phyloP scores from a whole-genome alignment of 257 asterid genomes.

The Solanum ossicruentum region DNA sequence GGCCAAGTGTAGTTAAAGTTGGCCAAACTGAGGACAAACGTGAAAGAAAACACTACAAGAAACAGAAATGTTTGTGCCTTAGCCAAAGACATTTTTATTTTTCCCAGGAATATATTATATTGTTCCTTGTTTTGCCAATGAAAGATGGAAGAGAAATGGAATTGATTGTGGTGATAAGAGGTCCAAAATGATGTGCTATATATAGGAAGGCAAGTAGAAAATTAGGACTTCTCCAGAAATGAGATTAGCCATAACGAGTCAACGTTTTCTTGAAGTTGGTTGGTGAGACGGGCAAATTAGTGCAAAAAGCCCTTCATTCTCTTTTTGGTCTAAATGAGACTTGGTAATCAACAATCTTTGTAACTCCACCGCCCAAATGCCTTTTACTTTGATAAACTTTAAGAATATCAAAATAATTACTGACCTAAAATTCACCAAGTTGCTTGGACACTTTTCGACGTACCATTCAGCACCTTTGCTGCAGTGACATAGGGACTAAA shows the following conservation, averaged over 20 bases:
- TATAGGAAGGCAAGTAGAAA: not conserved
- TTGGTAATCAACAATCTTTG: not conserved
- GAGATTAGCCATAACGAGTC: not conserved
- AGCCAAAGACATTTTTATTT: slow-evolving; percentile 10
- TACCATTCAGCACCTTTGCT: not conserved
- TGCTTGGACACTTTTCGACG: not conserved
- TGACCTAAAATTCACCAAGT: not conserved
- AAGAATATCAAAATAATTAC: not conserved
- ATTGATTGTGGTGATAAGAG: not conserved
- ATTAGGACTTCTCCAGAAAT: not conserved
- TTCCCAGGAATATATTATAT: not conserved
- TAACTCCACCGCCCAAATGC: not conserved
- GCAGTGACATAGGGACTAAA: too few species aligned
- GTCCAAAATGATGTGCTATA: not conserved
- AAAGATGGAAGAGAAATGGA: not conserved
- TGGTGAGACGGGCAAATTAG: not conserved
- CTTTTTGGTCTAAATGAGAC: not conserved
- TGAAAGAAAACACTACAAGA: not conserved
- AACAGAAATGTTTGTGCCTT: not conserved
- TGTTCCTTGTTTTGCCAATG: not conserved
- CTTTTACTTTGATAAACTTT: not conserved
- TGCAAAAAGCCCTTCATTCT: not conserved
- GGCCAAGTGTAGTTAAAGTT: slow-evolving; percentile 29
- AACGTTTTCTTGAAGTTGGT: not conserved
- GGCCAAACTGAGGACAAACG: slow-evolving; percentile 16